Base-by-base conservation (phyloP, 169 alveolate species). In the Plasmodium vivax region DNA sequence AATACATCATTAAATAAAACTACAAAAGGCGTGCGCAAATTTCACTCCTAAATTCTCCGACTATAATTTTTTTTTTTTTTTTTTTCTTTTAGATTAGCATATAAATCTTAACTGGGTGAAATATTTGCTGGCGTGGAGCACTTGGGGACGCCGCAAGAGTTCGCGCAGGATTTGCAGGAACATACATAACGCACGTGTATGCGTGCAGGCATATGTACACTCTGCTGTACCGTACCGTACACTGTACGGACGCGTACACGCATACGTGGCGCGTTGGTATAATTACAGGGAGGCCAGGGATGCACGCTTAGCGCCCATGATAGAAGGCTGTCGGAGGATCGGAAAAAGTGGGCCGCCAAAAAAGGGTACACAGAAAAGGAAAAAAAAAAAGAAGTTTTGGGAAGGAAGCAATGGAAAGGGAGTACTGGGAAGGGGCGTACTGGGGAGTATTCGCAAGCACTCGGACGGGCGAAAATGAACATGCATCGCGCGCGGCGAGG, bases 31-130 rank as follows among this genome's bases (percentile, higher is more conserved):
- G 83, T 32, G 54, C 92, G 16, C 38, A 6, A 51, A 47, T 71
- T 84, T 43, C n/a, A 58, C 36, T 41, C 62, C 27, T 19, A 83
- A 83, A 84, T 68, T 84, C 45, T 84, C 92, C 83, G 71, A 84
- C n/a, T 84, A 41, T 47, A 68, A 62, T 83, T 83, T 83, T 82
- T 82, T 82, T 82, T 82, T 47, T 47, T 81, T 19, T 82, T 51
- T 82, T 83, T 27, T 56, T 56, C 45, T n/a, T 58, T 58, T 68
- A 68, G 77, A 68, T 68, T 68, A 51, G 77, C 8, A 68, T 27
- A 68, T 12, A 68, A 68, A 68, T 68, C 77, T 68, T 68, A 68
- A 68, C 14, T 68, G 77, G 14, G 77, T 27, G 77, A 68, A n/a
- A 68, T 68, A 68, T 68, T 0, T 23, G 16, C 77, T 68, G 2